Percentiles rank a stretch among this genome's conserved stretches.
Evolutionary conservation across 495 filamentous ascomycete genomes (phyloP).

Genomic region (Xylaria scruposa): DNA sequence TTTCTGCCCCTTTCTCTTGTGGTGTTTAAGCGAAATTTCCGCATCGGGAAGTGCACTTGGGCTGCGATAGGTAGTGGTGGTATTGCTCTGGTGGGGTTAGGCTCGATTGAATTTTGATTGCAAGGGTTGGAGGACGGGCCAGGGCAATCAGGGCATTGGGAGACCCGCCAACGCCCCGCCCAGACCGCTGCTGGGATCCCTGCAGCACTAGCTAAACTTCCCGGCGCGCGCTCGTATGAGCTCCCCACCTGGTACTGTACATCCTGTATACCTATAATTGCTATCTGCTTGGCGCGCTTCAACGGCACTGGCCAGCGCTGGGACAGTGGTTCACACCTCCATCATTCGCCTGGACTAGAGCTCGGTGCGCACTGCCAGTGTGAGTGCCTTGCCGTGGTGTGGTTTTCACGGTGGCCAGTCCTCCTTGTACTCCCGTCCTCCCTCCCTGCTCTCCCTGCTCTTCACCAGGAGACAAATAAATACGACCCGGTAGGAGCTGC

Average conservation of each 20-base stretch:
- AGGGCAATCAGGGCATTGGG: constrained; percentile 9
- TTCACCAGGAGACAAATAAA: constrained; percentile 46
- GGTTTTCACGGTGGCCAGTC: constrained; percentile 26
- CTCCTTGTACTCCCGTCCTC: constrained; percentile 42
- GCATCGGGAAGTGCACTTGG: constrained; percentile 19
- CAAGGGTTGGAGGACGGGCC: constrained; percentile 15
- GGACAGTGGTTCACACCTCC: constrained; percentile 20
- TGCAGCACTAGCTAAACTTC: constrained; percentile 20
- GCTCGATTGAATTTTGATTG: constrained; percentile 23
- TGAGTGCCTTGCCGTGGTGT: constrained; percentile 19
- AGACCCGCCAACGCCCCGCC: constrained; percentile 18
- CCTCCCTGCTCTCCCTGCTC: constrained; percentile 31
- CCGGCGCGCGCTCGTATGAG: constrained; percentile 26
- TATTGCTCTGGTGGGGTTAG: constrained; percentile 24
- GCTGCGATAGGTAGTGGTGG: constrained; percentile 23
- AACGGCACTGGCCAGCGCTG: constrained; percentile 8
- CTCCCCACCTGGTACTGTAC: constrained; percentile 5
- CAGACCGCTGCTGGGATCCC: constrained; percentile 18
- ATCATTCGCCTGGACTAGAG: constrained; percentile 17
- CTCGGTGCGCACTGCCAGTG: constrained; percentile 7
- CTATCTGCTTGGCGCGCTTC: constrained; percentile 22
- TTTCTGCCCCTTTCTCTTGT: constrained; percentile 15
- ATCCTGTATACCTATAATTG: constrained; percentile 17
- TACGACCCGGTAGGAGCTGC: constrained; percentile 41
- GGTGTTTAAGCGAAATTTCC: constrained; percentile 24